Conservation (phyloP, 2,329 filamentous ascomycete species). For the Apiospora rasikravindrae region DNA sequence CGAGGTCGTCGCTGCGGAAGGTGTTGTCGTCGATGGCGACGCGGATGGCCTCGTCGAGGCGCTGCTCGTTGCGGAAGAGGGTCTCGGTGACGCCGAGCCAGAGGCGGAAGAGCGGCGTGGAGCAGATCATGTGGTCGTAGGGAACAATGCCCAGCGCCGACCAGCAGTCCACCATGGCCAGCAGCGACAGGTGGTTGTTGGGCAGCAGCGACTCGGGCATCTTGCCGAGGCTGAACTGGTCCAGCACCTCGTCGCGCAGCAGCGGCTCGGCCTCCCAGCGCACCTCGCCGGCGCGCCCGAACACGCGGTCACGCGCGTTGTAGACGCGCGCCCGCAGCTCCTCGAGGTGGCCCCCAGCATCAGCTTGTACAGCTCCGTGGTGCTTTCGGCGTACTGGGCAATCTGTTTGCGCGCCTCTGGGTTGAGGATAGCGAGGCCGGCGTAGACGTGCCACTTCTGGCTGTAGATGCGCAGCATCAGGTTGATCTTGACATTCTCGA, state of each 20-base stretch:
- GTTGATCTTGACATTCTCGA: constrained; percentile 99
- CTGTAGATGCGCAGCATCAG: constrained; percentile 95
- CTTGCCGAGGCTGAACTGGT: constrained; percentile 84
- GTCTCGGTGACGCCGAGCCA: constrained; percentile 98
- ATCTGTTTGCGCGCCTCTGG: constrained; percentile 92
- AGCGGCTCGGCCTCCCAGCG: constrained; percentile 69
- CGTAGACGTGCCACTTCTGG: constrained; percentile 99
- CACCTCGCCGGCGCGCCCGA: constrained; percentile 69
- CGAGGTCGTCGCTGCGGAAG: constrained; percentile 93
- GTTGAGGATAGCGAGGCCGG: constrained; percentile 94
- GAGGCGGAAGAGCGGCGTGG: constrained; percentile 93
- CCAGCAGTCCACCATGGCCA: constrained; percentile 99
- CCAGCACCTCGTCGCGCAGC: constrained; percentile 82
- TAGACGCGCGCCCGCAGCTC: constrained; percentile 77
- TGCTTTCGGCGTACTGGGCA: constrained; percentile 87
- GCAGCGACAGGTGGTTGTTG: constrained; percentile 91
- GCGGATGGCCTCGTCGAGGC: constrained; percentile 83
- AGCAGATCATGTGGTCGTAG: constrained; percentile 99
- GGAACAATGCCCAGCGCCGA: constrained; percentile 90
- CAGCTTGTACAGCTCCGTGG: constrained; percentile 94
- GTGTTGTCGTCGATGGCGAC: constrained; percentile 89
- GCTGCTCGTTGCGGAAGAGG: constrained; percentile 80
- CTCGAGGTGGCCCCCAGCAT: constrained; percentile 86
- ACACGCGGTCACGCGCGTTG: constrained; percentile 69
- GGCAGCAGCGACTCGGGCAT: constrained; percentile 67